Evolutionary conservation across 768 basidiomycete species (phyloP), one percentile per base, ranked within the genome.

Genomic region (Collybiopsis confluens): DNA sequence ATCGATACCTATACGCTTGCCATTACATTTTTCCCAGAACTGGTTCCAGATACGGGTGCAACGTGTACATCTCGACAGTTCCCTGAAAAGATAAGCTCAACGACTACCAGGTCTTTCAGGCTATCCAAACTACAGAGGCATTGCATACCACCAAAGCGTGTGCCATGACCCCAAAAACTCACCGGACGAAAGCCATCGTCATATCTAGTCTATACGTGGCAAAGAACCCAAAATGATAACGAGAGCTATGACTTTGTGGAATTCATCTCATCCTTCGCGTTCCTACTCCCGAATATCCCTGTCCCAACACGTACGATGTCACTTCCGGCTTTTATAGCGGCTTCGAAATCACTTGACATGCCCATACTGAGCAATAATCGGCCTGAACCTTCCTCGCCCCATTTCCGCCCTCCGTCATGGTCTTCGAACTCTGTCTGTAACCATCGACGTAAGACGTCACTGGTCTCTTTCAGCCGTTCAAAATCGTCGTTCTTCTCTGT

Each of bases 291-390:
- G 64, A 96, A 96, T 40, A 98, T 93, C 16, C 86, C 83, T 2
- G 91, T 92, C 2, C 96, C 96, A 4, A 98, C 93, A 44, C 97
- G 70, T 1, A 98, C 94, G 43, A 92, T 82, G 62, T 91, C 85
- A 61, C 91, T 89, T 1, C 94, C 96, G 11, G 84, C 82, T 65
- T 74, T 79, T 45, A 98, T 68, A 3, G 96, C 97, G 26, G 85
- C 81, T 65, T 88, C 90, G 62, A 93, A 98, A 63, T 98, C 96
- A 57, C 85, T 87, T 47, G 92, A 95, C 96, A 98, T 98, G 6
- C 96, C 96, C 94, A 97, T 98, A 54, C 90, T 92, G 65, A 92
- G 63, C 61, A 86, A 24, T 49, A 92, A 65, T 56, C 65, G 67
- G 13, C 82, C 81, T 2, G 68, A 66, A 6, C 59, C 59, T 23